Percentiles rank a stretch among this genome's conserved stretches.
Evolutionary conservation across 441 rosid species (phyloP).

Genomic region (Adansonia rubrostipa): DNA sequence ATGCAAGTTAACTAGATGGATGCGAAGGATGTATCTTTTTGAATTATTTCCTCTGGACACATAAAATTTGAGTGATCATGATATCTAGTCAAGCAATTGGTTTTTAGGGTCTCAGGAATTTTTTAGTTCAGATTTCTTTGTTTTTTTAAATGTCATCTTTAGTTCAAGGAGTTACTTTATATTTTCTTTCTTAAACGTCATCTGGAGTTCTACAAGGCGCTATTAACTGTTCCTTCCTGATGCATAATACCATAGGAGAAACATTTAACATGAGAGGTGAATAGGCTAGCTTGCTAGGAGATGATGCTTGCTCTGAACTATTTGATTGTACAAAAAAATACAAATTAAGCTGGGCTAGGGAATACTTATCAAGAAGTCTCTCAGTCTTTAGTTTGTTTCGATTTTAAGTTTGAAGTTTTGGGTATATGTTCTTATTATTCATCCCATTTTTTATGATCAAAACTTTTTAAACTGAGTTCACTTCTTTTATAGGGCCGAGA

Average conservation of each 20-base stretch:
- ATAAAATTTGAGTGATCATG: neutral
- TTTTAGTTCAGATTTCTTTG: neutral
- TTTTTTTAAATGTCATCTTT: neutral
- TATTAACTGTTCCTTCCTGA: constrained; percentile 6
- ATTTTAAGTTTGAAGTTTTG: constrained; percentile 1
- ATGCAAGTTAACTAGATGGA: constrained; percentile 3
- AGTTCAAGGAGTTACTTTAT: neutral
- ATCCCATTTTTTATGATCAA: neutral
- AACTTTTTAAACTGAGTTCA: constrained; percentile 30
- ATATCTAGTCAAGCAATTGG: neutral
- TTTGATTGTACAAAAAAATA: neutral
- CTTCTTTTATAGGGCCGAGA: constrained; percentile 58
- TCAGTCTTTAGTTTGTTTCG: neutral
- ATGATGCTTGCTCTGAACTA: constrained; percentile 10
- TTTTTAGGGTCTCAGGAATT: neutral
- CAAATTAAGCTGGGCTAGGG: neutral
- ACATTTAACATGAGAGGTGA: constrained; percentile 2
- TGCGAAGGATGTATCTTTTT: neutral
- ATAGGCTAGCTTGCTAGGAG: neutral
- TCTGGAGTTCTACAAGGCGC: constrained; percentile 6
- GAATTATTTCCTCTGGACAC: neutral
- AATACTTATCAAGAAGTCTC: neutral
- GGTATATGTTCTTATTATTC: constrained; percentile 5
- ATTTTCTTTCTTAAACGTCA: neutral
- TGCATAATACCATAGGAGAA: constrained; percentile 9